phyloP scores from a whole-genome alignment of 2,329 filamentous ascomycete species.

The Clonostachys byssicola region DNA sequence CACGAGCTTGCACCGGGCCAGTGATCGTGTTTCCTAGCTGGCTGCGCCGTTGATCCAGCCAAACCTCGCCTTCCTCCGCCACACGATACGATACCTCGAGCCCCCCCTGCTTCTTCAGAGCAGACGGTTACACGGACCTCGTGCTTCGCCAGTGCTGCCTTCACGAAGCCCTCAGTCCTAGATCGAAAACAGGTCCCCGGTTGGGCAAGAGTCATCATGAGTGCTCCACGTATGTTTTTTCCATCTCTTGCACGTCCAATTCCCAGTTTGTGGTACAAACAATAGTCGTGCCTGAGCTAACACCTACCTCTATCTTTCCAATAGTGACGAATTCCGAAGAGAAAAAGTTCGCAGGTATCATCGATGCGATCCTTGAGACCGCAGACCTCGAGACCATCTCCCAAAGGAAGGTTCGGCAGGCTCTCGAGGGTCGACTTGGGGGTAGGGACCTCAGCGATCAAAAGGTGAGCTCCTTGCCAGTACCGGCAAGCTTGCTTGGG shows the following conservation, averaged over 20 bases:
- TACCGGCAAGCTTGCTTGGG: background rate
- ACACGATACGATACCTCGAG: background rate
- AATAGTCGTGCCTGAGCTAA: background rate
- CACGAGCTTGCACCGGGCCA: too few species aligned
- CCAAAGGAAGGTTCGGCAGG: slow-evolving; percentile 57
- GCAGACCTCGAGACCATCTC: slow-evolving; percentile 60
- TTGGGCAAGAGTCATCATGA: slow-evolving; percentile 10
- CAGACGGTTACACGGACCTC: background rate
- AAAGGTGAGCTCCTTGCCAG: slow-evolving; percentile 36
- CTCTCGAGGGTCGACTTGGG: slow-evolving; percentile 47
- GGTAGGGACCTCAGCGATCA: slow-evolving; percentile 55
- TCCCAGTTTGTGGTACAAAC: background rate
- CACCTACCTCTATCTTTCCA: background rate
- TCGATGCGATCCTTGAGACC: slow-evolving; percentile 54
- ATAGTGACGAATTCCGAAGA: slow-evolving; percentile 47
- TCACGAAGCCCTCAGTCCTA: background rate
- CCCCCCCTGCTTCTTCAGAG: background rate
- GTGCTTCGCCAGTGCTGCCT: background rate
- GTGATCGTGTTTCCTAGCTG: too few species aligned
- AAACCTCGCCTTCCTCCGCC: too few species aligned
- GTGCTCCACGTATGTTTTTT: slow-evolving; percentile 13
- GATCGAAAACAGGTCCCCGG: too few species aligned
- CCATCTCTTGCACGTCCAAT: background rate
- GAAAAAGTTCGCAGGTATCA: slow-evolving; percentile 50
- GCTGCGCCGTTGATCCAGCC: too few species aligned